Evolutionary conservation across 2,329 filamentous ascomycete species (phyloP).

Genomic region (Cladosporium phlei): DNA sequence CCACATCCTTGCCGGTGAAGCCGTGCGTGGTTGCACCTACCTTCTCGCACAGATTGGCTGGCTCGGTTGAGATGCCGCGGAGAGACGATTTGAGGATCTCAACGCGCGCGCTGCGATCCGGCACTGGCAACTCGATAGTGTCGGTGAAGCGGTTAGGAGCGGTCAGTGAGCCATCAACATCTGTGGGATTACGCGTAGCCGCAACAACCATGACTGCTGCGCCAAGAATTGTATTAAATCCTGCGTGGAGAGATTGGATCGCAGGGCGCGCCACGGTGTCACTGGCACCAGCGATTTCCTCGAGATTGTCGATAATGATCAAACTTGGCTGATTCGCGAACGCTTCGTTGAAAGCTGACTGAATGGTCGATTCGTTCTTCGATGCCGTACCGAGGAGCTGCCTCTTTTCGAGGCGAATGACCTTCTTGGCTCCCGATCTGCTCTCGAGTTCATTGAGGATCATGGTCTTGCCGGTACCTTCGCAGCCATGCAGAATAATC

Average conservation of each 20-base stretch:
- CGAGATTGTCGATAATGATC: constrained; percentile 73
- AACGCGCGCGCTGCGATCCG: constrained; percentile 63
- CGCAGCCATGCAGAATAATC: constrained; percentile 75
- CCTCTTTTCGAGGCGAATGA: constrained; percentile 56
- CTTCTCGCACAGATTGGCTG: constrained; percentile 48
- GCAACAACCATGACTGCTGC: constrained; percentile 67
- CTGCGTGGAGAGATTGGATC: constrained; percentile 41
- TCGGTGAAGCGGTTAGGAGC: constrained; percentile 59
- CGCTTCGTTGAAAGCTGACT: constrained; percentile 66
- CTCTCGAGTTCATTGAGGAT: constrained; percentile 63
- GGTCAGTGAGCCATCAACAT: constrained; percentile 66
- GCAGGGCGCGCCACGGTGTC: constrained; percentile 35
- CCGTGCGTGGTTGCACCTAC: constrained; percentile 77
- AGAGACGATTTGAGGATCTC: constrained; percentile 66
- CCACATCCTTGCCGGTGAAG: constrained; percentile 74
- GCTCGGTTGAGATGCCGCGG: constrained; percentile 42
- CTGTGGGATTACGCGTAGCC: constrained; percentile 66
- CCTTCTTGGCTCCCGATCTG: constrained; percentile 63
- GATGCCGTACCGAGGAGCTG: constrained; percentile 34
- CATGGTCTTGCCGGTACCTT: constrained; percentile 78
- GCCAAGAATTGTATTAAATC: constrained; percentile 52
- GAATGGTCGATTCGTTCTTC: constrained; percentile 50
- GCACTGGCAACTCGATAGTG: constrained; percentile 71
- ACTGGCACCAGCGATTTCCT: constrained; percentile 60
- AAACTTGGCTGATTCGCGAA: constrained; percentile 66